These are phyloP conservation scores for Colletotrichum sp. DNA, from an alignment of 2,329 filamentous ascomycete genomes.

Conservation along the genomic window DNA sequence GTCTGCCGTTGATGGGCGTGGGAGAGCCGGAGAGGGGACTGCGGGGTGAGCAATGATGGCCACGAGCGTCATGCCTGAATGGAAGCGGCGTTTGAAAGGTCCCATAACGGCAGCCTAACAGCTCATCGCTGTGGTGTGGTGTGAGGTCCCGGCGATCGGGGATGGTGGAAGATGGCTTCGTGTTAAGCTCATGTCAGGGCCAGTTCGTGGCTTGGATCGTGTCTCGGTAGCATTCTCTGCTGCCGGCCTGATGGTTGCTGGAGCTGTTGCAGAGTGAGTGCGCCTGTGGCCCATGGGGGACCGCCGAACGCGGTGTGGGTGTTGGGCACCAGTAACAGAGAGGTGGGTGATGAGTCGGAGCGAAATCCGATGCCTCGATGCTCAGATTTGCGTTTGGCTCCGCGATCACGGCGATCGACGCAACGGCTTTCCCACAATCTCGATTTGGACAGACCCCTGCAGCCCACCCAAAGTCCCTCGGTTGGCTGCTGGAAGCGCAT, in stretches of 20 bases:
- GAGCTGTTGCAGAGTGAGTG: not conserved
- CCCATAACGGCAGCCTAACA: not conserved
- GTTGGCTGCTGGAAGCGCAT: not conserved
- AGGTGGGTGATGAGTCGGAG: not conserved
- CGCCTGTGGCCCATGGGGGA: not conserved
- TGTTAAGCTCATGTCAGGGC: not conserved
- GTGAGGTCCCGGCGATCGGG: not conserved
- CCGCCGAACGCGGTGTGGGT: not conserved
- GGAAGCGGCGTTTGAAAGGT: not conserved
- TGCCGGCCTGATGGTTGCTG: not conserved
- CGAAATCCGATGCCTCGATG: constrained; percentile 15
- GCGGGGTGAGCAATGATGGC: not conserved
- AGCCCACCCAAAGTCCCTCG: not conserved
- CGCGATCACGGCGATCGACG: constrained; percentile 18
- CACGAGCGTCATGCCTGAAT: not conserved
- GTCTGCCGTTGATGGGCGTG: not conserved
- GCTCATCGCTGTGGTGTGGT: not conserved
- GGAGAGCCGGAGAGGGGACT: not conserved
- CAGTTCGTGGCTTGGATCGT: not conserved
- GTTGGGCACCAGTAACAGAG: not conserved
- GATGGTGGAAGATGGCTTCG: not conserved
- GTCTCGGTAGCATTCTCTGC: not conserved
- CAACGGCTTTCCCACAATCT: constrained; percentile 10
- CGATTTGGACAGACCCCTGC: constrained; percentile 1
- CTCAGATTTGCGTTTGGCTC: constrained; percentile 13